These are phyloP conservation scores for Castanea crenata DNA, from an alignment of 306 rosid species.

Conservation along the genomic window DNA sequence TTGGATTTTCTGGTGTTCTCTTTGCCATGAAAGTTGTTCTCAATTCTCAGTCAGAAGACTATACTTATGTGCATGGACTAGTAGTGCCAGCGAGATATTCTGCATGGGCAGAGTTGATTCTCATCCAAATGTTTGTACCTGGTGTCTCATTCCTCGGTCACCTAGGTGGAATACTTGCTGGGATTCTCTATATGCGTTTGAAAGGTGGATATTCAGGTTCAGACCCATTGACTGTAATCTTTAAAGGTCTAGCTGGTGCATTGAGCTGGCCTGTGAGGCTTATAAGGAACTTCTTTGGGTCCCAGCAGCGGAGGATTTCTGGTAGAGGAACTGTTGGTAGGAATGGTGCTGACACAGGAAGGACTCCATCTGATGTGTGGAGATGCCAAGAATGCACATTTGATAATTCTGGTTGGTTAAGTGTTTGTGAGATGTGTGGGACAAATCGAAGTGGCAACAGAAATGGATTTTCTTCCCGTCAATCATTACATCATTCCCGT, in stretches of 20 bases:
- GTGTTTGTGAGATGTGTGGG: slow-evolving; percentile 79
- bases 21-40: slow-evolving; percentile 95
- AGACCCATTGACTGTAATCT: slow-evolving; percentile 35
- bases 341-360: slow-evolving; percentile 16
- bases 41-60: slow-evolving; percentile 42
- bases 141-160: slow-evolving; percentile 86
- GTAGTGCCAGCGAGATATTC: slow-evolving; percentile 68
- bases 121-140: slow-evolving; percentile 73
- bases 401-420: slow-evolving; percentile 53
- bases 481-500: slow-evolving; percentile 2
- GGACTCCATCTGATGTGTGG: slow-evolving; percentile 44
- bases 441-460: slow-evolving; percentile 32
- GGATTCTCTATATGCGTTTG: slow-evolving; percentile 56
- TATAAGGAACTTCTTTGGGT: slow-evolving; percentile 22
- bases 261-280: slow-evolving; percentile 55
- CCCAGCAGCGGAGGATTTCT: slow-evolving; percentile 35
- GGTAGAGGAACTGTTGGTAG: slow-evolving; percentile 66
- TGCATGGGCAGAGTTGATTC: slow-evolving; percentile 78
- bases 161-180: slow-evolving; percentile 86
- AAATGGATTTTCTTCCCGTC: slow-evolving; percentile 20
- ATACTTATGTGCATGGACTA: slow-evolving; percentile 53
- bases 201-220: slow-evolving; percentile 50
- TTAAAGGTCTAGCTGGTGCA: slow-evolving; percentile 40
- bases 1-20: slow-evolving; percentile 88
- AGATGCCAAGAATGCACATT: slow-evolving; percentile 71